Evolutionary conservation across 2,329 filamentous ascomycete genomes (phyloP).

Genomic region (Biscogniauxia marginata): DNA sequence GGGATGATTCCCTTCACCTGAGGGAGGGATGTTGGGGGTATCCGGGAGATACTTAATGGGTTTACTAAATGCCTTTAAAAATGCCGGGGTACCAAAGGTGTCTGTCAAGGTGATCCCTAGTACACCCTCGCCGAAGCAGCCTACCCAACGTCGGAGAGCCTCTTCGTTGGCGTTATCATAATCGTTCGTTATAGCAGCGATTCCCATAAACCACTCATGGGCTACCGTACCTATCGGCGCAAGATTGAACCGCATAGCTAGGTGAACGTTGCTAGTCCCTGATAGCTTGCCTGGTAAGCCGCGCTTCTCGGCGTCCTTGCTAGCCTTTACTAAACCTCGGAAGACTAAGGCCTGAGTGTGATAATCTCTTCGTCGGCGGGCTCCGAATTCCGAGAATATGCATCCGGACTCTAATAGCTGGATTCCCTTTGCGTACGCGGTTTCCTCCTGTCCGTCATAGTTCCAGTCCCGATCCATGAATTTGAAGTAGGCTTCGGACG

Average conservation of each 20-base stretch:
- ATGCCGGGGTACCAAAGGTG: constrained; percentile 90
- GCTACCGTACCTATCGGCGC: constrained; percentile 83
- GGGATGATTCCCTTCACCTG: constrained; percentile 33
- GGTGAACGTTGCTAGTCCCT: constrained; percentile 94
- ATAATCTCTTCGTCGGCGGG: constrained; percentile 84
- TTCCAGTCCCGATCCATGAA: constrained; percentile 94
- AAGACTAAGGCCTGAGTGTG: constrained; percentile 93
- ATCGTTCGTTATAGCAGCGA: constrained; percentile 84
- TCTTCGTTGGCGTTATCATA: constrained; percentile 83
- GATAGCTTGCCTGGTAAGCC: constrained; percentile 71
- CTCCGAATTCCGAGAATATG: constrained; percentile 91
- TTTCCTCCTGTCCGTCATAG: constrained; percentile 81
- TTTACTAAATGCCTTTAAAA: constrained; percentile 79
- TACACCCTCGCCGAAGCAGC: constrained; percentile 82
- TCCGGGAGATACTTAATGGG: constrained; percentile 50
- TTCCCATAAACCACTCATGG: constrained; percentile 99
- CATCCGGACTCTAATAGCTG: constrained; percentile 79
- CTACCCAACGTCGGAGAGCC: constrained; percentile 84
- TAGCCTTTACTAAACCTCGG: constrained; percentile 77
- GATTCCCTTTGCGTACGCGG: constrained; percentile 78
- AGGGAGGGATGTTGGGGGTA: constrained; percentile 34
- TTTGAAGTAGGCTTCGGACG: constrained; percentile 95
- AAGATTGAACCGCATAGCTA: constrained; percentile 89
- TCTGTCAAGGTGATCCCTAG: constrained; percentile 90
- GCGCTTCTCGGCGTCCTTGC: constrained; percentile 63